A percentile compares a stretch with the other conserved stretches of the same genome.
phyloP scores from a whole-genome alignment of 1,284 basidiomycete species.

The Crepidotus sp. region DNA sequence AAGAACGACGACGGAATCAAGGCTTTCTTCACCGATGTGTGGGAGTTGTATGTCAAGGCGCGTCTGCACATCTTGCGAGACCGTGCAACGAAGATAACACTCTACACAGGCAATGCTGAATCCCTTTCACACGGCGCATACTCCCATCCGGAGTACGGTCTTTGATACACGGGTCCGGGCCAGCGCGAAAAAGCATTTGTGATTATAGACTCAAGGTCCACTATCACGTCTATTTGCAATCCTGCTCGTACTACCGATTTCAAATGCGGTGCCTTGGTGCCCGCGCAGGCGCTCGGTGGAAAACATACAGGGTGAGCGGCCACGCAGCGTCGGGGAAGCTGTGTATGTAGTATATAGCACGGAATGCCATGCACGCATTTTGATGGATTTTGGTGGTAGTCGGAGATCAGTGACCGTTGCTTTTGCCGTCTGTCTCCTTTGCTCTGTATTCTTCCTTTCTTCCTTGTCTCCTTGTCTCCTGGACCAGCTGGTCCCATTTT shows the following conservation, averaged over 20 bases:
- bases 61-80: conserved; percentile 18
- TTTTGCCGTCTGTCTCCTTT: conserved; percentile 12
- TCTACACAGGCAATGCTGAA: conserved; percentile 76
- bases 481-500: too few relatives aligned
- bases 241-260: neutral
- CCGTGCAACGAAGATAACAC: neutral
- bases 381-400: too few relatives aligned
- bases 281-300: neutral
- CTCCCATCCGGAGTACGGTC: conserved; percentile 63
- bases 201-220: too few relatives aligned
- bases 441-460: neutral
- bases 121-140: conserved; percentile 89
- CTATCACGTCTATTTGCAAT: neutral
- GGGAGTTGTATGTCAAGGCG: conserved; percentile 94
- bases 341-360: neutral
- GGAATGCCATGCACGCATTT: neutral
- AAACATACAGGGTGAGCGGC: neutral
- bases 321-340: neutral
- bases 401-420: neutral
- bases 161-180: conserved; percentile 80
- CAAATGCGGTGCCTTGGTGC: neutral
- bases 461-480: conserved; percentile 18
- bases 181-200: conserved; percentile 83
- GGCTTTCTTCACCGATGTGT: conserved; percentile 84
- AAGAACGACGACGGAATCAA: conserved; percentile 96